Percentiles rank a stretch among this genome's conserved stretches.
These are phyloP conservation scores for Candida wancherniae DNA, from an alignment of 805 yeast species.

Conservation along the genomic window DNA sequence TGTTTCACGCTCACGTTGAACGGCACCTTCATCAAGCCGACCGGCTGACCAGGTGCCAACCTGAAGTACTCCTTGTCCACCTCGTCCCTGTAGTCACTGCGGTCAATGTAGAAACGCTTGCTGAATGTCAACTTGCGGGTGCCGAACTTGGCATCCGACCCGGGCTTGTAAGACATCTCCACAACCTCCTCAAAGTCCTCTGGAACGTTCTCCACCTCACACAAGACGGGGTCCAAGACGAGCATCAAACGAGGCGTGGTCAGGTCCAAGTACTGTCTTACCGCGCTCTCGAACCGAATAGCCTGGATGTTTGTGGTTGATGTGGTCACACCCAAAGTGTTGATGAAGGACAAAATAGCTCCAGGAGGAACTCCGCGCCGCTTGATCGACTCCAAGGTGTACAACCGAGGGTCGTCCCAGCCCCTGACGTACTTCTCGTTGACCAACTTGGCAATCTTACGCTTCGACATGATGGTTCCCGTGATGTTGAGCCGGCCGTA, in stretches of 20 bases:
- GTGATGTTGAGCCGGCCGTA: conserved; percentile 94
- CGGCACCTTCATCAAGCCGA: conserved; percentile 91
- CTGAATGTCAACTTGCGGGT: conserved; percentile 66
- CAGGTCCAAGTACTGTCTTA: conserved; percentile 82
- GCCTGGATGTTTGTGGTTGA: conserved; percentile 88
- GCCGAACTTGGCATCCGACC: conserved; percentile 55
- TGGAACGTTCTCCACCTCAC: conserved; percentile 74
- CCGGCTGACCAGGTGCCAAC: conserved; percentile 89
- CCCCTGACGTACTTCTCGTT: conserved; percentile 78
- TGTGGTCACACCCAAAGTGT: conserved; percentile 95
- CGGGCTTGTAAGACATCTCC: conserved; percentile 87
- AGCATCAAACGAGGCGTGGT: conserved; percentile 94
- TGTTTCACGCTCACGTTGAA: conserved; percentile 68
- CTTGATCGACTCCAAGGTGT: conserved; percentile 87
- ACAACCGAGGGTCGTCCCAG: conserved; percentile 98
- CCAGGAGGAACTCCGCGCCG: conserved; percentile 99
- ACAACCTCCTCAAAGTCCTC: conserved; percentile 69
- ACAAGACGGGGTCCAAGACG: conserved; percentile 79
- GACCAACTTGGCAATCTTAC: conserved; percentile 92
- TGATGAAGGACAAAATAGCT: conserved; percentile 86
- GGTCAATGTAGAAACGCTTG: conserved; percentile 76
- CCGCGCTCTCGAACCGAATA: conserved; percentile 81
- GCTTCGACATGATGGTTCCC: conserved; percentile 90
- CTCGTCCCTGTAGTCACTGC: conserved; percentile 71
- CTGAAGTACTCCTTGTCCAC: conserved; percentile 76